Base-by-base conservation (phyloP, 306 rosid species). In the Castanea mollissima region DNA sequence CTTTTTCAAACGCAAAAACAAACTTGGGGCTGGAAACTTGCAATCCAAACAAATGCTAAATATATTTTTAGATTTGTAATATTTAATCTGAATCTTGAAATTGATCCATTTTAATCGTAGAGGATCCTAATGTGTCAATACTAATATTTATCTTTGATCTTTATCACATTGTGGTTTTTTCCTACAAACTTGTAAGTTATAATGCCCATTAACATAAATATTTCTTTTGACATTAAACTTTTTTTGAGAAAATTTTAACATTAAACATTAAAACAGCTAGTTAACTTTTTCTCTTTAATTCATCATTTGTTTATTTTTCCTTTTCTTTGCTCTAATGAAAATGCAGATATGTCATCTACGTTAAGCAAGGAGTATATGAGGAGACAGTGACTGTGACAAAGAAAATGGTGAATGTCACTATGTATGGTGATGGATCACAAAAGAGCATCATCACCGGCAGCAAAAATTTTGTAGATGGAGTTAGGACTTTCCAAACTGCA, bases 401-500 rank as follows among this genome's bases (percentile, higher is more conserved):
- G 88, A 81, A 80, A 46, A 90, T 89, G 99, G 71, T 46, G 44
- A 89, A 93, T 44, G 60, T 95, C 54, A 95, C 99, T 35, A 78
- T 95, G 57, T 95, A 88, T 18, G 99, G 99, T 55, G 99, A 95
- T 34, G 98, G 99, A 52, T 91, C 99, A 9, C 98, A 89, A 23
- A 95, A 95, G 83, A 93, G 85, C 69, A 81, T 93, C 64, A 82
- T 95, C 84, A 89, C 94, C 4, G 98, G 99, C 32, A 88, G 46
- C 67, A 91, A 90, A 65, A 95, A 91, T 80, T 83, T 55, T 8
- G 87, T 73, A 57, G 98, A 93, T 27, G 98, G 98, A 65, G 88
- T 83, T 23, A 88, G 89, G 38, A 88, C 96, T 1, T 88, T 89
- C 87, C 79, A 73, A 52, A 95, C 96, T 19, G 98, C 99, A 65